These are phyloP conservation scores for Cryphonectria japonica DNA, from an alignment of 2,329 filamentous ascomycete species.

Conservation along the genomic window DNA sequence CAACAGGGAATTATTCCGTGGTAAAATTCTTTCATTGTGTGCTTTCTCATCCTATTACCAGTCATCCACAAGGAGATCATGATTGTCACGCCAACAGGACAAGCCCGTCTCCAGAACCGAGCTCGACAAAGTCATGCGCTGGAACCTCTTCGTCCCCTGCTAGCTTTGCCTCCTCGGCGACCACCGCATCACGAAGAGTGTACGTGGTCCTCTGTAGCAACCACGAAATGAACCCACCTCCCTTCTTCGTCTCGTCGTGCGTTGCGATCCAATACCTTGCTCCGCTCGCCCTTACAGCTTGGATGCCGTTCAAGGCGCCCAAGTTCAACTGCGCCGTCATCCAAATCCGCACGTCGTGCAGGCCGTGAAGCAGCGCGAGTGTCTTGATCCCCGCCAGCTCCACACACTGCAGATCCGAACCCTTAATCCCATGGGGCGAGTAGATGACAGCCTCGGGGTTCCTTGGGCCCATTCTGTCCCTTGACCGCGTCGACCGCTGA, in stretches of 20 bases:
- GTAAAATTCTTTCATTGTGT: not conserved
- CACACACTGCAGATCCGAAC: conserved; percentile 49
- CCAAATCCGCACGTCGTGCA: conserved; percentile 62
- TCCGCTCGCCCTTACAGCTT: conserved; percentile 54
- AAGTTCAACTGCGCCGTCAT: conserved; percentile 63
- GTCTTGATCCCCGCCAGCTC: conserved; percentile 49
- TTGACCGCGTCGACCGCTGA: conserved; percentile 27
- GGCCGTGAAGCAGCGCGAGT: conserved; percentile 65
- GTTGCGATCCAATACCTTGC: conserved; percentile 68
- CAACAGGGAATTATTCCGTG: not conserved
- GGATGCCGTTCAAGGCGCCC: conserved; percentile 63
- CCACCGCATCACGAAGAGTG: conserved; percentile 47
- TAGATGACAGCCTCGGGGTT: conserved; percentile 62
- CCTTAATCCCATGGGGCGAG: conserved; percentile 64
- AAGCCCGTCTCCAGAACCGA: conserved; percentile 61
- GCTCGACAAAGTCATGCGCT: conserved; percentile 52
- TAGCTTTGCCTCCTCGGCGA: conserved; percentile 40
- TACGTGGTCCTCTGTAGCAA: conserved; percentile 52
- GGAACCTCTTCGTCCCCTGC: conserved; percentile 38
- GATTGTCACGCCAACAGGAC: conserved; percentile 45
- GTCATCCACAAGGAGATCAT: not conserved
- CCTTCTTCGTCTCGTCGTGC: conserved; percentile 66
- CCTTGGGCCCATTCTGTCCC: conserved; percentile 30
- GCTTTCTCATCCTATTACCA: not conserved
- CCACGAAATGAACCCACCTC: conserved; percentile 58